These are phyloP conservation scores for Cutaneotrichosporon cutaneum DNA, from an alignment of 1,284 basidiomycete genomes.

Conservation along the genomic window DNA sequence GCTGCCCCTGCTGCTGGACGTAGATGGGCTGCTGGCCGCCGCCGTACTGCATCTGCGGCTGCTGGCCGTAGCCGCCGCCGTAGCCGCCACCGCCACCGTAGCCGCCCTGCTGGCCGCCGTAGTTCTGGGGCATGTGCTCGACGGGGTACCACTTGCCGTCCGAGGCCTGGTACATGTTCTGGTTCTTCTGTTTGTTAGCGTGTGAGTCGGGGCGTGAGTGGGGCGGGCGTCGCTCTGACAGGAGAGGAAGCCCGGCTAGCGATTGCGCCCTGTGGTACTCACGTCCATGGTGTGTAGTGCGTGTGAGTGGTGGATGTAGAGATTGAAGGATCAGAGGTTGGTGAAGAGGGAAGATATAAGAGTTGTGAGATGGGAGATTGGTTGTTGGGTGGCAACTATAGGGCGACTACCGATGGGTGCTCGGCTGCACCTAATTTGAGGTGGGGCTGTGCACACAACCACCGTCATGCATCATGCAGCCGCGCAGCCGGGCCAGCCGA, in stretches of 20 bases:
- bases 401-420: too few species aligned
- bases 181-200: conserved; percentile 9
- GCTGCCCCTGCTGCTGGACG: conserved; percentile 24
- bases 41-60: conserved; percentile 24
- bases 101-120: conserved; percentile 5
- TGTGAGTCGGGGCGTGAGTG: not conserved
- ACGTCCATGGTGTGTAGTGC: conserved; percentile 8
- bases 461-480: too few species aligned
- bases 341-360: not conserved
- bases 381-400: conserved; percentile 2
- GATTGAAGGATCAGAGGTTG: not conserved
- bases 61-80: conserved; percentile 10
- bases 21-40: conserved; percentile 21
- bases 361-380: not conserved
- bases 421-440: not conserved
- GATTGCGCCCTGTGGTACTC: not conserved
- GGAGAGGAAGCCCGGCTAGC: not conserved
- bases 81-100: conserved; percentile 4
- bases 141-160: conserved; percentile 30
- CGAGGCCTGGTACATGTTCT: conserved; percentile 25
- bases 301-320: not conserved
- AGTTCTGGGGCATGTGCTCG: conserved; percentile 20
- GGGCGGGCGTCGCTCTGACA: not conserved
- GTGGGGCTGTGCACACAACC: not conserved
- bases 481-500: too few species aligned